phyloP scores from a whole-genome alignment of 495 filamentous ascomycete species.

The Penicillium robsamsonii region DNA sequence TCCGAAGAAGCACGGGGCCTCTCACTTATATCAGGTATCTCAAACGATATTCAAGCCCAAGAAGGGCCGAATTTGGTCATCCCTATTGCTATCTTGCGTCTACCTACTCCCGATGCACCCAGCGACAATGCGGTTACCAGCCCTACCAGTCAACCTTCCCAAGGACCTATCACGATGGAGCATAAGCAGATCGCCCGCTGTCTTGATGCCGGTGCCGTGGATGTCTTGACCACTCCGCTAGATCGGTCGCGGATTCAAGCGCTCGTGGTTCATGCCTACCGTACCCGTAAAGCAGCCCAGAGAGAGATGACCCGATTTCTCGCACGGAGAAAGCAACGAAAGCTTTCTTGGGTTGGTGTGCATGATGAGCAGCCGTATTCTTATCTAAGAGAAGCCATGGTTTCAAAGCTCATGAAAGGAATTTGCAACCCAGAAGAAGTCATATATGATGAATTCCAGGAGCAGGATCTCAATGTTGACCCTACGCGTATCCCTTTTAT shows the following conservation, averaged over 20 bases:
- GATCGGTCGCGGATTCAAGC: conserved; percentile 65
- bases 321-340: conserved; percentile 64
- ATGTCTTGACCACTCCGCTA: conserved; percentile 78
- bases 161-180: conserved; percentile 37
- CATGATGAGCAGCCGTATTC: conserved; percentile 82
- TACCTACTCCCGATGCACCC: conserved; percentile 29
- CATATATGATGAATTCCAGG: conserved; percentile 51
- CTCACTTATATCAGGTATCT: conserved; percentile 64
- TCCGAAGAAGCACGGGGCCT: conserved; percentile 65
- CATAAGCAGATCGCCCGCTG: conserved; percentile 58
- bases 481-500: conserved; percentile 60
- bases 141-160: conserved; percentile 36
- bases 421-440: conserved; percentile 76
- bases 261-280: conserved; percentile 78
- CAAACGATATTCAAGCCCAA: conserved; percentile 66
- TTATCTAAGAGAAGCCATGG: conserved; percentile 84
- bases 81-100: conserved; percentile 65
- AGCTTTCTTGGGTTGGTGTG: conserved; percentile 91
- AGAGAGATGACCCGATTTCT: conserved; percentile 66
- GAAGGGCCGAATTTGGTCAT: conserved; percentile 72
- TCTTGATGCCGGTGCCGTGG: conserved; percentile 79
- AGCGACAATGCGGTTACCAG: conserved; percentile 13
- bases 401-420: conserved; percentile 84
- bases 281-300: conserved; percentile 67
- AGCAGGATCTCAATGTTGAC: conserved; percentile 42